phyloP scores from a whole-genome alignment of 768 basidiomycete genomes.

The Phallus indusiatus region DNA sequence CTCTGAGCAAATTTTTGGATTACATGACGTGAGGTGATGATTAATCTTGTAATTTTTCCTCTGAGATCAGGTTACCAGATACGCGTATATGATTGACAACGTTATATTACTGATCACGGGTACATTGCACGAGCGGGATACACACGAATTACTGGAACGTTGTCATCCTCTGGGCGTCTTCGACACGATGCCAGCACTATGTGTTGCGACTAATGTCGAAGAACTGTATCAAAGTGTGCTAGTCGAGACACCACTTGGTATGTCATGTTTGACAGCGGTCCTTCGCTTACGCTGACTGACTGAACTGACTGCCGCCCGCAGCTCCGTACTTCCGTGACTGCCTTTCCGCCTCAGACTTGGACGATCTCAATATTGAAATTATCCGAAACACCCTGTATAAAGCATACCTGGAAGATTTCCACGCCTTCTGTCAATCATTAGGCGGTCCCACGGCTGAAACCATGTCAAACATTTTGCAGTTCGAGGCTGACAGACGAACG shows the following conservation, averaged over 20 bases:
- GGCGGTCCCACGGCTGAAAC: conserved; percentile 82
- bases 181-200: conserved; percentile 98
- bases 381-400: conserved; percentile 99
- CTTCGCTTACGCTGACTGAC: background rate
- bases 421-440: conserved; percentile 68
- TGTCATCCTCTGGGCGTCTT: conserved; percentile 97
- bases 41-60: background rate
- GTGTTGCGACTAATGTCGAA: conserved; percentile 97
- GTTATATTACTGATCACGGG: conserved; percentile 96
- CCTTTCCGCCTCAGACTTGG: conserved; percentile 88
- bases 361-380: conserved; percentile 99
- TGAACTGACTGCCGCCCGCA: conserved; percentile 13
- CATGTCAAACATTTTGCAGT: conserved; percentile 86
- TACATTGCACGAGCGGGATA: conserved; percentile 93
- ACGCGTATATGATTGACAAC: conserved; percentile 99
- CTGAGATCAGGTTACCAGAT: conserved; percentile 37
- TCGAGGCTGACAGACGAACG: conserved; percentile 94
- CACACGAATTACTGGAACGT: conserved; percentile 89
- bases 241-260: conserved; percentile 95
- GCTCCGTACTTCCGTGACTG: conserved; percentile 98
- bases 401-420: conserved; percentile 96
- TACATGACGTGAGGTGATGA: conserved; percentile 83
- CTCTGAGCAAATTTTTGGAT: conserved; percentile 87
- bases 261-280: conserved; percentile 20
- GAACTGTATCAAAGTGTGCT: conserved; percentile 95